Evolutionary conservation across 257 asterid genomes (phyloP), one percentile per base, ranked within the genome.

Genomic region (Lithospermum erythrorhizon): DNA sequence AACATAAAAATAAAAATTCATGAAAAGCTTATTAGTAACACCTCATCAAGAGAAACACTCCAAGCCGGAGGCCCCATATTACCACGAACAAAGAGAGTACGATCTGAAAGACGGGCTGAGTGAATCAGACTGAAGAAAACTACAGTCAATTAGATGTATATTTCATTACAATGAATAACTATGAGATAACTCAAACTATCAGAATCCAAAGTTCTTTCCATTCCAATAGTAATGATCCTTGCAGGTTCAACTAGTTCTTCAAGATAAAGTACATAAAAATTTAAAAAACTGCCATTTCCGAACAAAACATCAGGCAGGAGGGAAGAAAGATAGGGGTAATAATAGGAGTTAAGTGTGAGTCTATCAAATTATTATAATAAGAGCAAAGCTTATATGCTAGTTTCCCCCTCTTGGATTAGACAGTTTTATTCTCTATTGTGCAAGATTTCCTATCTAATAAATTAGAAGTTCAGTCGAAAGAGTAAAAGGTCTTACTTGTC

Each of bases 1-100:
- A 56, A 6, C 13, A 27, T 27, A n/a, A 19, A 9, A 23, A 56
- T 13, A 6, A 1, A n/a, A 21, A 3, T 3, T 17, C 7, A 21
- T 18, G 19, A 23, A 53, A 60, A 30, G 54, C 30, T 22, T 51
- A 41, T 58, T 16, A 63, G 23, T 29, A 66, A 53, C 52, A 86
- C 98, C 98, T 93, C 95, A 89, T 79, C 64, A 89, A 72, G 29
- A 89, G 82, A 74, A 93, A 89, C 19, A 81, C 20, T 20, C 85
- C 97, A 48, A 93, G 78, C 21, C 98, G 97, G 68, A 89, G 94
- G 64, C 98, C 98, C 97, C 98, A 93, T 47, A 78, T 35, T 60
- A 84, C 78, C 20, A 78, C 94, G 62, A 93, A 86, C 74, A 80
- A 21, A 32, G 97, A 78, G 66, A 84, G 63, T 63, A 84, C 73